Conservation (phyloP, 2,329 filamentous ascomycete species). For the Colletotrichum cordylinicola region DNA sequence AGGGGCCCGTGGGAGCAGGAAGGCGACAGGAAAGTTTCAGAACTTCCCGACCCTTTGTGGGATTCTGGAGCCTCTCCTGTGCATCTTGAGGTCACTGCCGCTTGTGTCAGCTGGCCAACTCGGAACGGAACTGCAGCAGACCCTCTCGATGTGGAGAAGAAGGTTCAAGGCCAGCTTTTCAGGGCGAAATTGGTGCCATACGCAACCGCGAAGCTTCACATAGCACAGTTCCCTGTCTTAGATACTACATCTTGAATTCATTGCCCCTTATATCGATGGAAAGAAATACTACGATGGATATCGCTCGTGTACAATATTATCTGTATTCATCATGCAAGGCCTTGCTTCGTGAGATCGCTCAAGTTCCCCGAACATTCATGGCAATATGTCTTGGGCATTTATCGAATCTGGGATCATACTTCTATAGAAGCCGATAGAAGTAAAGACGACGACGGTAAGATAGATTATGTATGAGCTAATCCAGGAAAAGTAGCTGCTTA, state of each 20-base stretch:
- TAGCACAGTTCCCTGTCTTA: slow-evolving; percentile 44
- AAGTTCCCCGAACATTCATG: too few relatives aligned
- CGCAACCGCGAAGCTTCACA: slow-evolving; percentile 51
- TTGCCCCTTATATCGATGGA: background rate
- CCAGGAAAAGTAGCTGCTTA: background rate
- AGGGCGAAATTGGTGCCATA: slow-evolving; percentile 42
- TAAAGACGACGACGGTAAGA: background rate
- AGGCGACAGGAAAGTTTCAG: slow-evolving; percentile 22
- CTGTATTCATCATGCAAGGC: too few relatives aligned
- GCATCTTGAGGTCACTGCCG: slow-evolving; percentile 35
- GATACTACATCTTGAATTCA: background rate
- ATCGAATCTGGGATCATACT: background rate
- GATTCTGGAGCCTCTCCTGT: slow-evolving; percentile 38
- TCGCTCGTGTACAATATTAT: too few relatives aligned
- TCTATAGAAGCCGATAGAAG: background rate
- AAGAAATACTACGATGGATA: fast-evolving
- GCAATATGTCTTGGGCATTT: fast-evolving
- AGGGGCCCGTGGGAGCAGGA: slow-evolving; percentile 26
- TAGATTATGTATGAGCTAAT: background rate
- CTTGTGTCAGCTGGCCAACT: background rate
- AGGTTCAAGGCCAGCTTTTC: slow-evolving; percentile 27
- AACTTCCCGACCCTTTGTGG: slow-evolving; percentile 33
- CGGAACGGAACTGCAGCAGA: background rate
- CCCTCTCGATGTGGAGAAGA: slow-evolving; percentile 29
- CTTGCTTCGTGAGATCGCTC: background rate